Evolutionary conservation across 345 rosid genomes (phyloP).

Genomic region (Moricandia moricandioides): DNA sequence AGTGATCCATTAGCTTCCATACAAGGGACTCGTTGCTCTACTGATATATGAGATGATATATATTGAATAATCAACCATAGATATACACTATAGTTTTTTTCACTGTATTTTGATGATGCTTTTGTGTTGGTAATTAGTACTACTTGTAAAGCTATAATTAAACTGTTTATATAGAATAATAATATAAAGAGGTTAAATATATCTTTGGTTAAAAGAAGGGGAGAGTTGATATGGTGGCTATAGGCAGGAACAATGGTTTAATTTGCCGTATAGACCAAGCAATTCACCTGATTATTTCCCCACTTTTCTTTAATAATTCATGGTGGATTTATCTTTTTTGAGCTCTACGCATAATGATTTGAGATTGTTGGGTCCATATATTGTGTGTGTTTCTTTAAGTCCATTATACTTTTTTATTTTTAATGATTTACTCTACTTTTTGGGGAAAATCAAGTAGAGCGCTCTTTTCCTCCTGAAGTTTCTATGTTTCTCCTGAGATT

Average conservation of each 20-base stretch:
- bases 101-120: constrained; percentile 1
- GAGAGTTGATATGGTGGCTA: not conserved
- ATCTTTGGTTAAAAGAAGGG: not conserved
- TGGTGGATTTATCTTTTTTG: not conserved
- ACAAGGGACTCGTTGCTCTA: constrained; percentile 71
- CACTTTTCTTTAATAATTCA: constrained; percentile 11
- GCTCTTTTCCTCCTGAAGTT: not conserved
- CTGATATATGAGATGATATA: constrained; percentile 48
- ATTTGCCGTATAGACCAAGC: constrained; percentile 4
- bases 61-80: not conserved
- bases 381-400: constrained; percentile 18
- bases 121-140: constrained; percentile 18
- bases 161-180: constrained; percentile 12
- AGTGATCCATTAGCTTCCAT: constrained; percentile 46
- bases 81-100: constrained; percentile 18
- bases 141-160: constrained; percentile 20
- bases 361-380: constrained; percentile 26
- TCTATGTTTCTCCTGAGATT: constrained; percentile 18
- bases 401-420: not conserved
- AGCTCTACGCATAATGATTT: constrained; percentile 19
- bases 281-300: constrained; percentile 8
- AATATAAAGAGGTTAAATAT: not conserved
- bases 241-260: not conserved
- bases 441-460: constrained; percentile 14
- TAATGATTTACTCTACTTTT: constrained; percentile 22